Evolutionary conservation across 345 rosid genomes (phyloP), one percentile per base, ranked within the genome.

Genomic region (Pugionium dolabratum): DNA sequence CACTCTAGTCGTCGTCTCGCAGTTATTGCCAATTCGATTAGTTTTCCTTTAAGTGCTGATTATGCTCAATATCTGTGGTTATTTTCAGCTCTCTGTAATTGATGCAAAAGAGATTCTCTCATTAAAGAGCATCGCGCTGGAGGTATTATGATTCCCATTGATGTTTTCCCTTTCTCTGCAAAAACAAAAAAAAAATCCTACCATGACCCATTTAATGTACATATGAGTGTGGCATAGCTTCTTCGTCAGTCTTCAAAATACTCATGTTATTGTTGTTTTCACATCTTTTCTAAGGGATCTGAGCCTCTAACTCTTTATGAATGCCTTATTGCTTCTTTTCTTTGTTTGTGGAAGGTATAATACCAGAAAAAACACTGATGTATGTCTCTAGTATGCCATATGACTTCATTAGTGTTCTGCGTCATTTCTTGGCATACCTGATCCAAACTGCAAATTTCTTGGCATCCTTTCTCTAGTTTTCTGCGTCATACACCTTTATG

Each of bases 91-190:
- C 36, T 79, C 95, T 55, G 75, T 43, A 56, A 88, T 79, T 50
- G 82, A 85, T 66, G 82, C 85, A 18, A 84, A 79, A 81, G 91
- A 88, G 76, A 77, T 86, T 57, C 66, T 88, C 55, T 85, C 96
- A 37, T 79, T 94, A 56, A 75, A 89, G 72, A 76, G 81, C 73
- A 79, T 79, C 58, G 47, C 66, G 31, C 53, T 91, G 68, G 88
- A 91, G 99, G 99, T 91, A 76, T 2, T 63, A 62, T 55, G 46
- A 56, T 49, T 56, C 26, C 27, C 54, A 27, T 40, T 46, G 40
- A 29, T 74, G 46, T 61, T 67, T 62, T 32, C 57, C 47, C 8
- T 26, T 47, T 48, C 30, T 73, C 32, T 7, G 26, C 8, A 62
- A 18, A 18, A 18, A 59, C 29, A 43, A 62, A 59, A 36, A 43